Evolutionary conservation across 257 asterid species (phyloP).

Genomic region (Euphrasia confusa): DNA sequence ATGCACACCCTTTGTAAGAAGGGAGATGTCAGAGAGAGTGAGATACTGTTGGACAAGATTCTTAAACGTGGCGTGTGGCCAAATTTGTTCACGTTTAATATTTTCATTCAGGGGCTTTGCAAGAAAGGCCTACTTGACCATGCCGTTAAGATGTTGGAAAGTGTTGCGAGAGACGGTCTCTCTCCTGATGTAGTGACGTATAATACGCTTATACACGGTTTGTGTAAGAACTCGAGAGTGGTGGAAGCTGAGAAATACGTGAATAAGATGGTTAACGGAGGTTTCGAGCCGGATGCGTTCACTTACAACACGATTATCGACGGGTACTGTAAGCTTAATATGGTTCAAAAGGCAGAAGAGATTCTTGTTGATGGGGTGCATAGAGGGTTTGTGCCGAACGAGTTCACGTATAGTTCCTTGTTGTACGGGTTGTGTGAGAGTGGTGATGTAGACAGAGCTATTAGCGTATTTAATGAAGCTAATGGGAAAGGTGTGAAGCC

Average conservation of each 20-base stretch:
- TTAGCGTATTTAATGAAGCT: conserved; percentile 50
- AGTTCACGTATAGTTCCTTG: conserved; percentile 73
- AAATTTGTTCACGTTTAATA: conserved; percentile 71
- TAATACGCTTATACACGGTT: conserved; percentile 75
- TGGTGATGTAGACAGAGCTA: conserved; percentile 69
- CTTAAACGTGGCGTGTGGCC: conserved; percentile 71
- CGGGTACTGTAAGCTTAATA: conserved; percentile 69
- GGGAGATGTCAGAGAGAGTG: conserved; percentile 65
- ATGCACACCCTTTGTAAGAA: conserved; percentile 67
- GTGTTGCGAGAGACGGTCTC: conserved; percentile 40
- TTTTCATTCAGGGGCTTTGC: conserved; percentile 82
- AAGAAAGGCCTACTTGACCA: conserved; percentile 52
- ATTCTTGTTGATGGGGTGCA: conserved; percentile 59
- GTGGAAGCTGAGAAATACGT: conserved; percentile 66
- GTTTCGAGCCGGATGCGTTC: conserved; percentile 68
- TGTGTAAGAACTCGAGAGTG: conserved; percentile 76
- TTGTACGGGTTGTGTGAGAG: conserved; percentile 65
- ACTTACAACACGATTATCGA: conserved; percentile 76
- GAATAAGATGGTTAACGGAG: conserved; percentile 72
- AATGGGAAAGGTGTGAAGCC: conserved; percentile 46
- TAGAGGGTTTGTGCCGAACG: conserved; percentile 77
- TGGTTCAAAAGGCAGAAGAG: conserved; percentile 59
- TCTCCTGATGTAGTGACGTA: conserved; percentile 76
- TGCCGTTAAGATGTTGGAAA: conserved; percentile 61
- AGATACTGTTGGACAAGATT: conserved; percentile 66